Base-by-base conservation (phyloP, 1,139 yeast genomes). In the Suhomyces kunorum region DNA sequence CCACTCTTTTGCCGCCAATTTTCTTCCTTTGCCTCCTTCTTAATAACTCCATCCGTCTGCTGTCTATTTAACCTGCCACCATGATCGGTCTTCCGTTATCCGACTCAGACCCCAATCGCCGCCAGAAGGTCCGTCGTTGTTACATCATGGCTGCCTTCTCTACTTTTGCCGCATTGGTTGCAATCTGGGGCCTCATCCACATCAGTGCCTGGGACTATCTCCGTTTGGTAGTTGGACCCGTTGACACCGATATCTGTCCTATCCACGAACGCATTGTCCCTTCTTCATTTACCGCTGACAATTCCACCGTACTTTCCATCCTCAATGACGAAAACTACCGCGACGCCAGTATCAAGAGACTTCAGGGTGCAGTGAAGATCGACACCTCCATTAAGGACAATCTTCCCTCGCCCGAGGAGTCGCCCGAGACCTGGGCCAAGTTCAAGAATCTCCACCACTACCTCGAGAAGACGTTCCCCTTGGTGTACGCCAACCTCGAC, bases 391-490 rank as follows among this genome's bases (percentile, higher is more conserved):
- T 73, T 26, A 60, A 53, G 42, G 81, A 76, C 50, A 59, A 66
- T 40, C 73, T 65, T 32, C 80, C 81, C 4, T 45, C 52, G 5
- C 71, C 66, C 2, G 54, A 51, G 16, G 68, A 64, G 15, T 59
- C 56, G 8, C 74, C 74, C 2, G 65, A 61, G 33, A 56, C 57
- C 16, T 71, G 76, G 73, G 45, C 49, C 3, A 67, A 69, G 33
- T 83, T 84, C 51, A 55, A 56, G 25, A 57, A 66, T n/a, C 76
- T 86, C 49, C 54, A 50, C 28, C 36, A 39, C 13, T 83, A 74
- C 54, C 66, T 87, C 47, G 66, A 69, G 39, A 45, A 62, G 18
- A 68, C 83, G 0, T 87, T 82, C 64, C 92, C 94, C 1, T 48
- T 65, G 32, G 76, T 84, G 12, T 76, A 78, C 53, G 48, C 64